Base-by-base conservation (phyloP, 352 stramenopile species). In the Pythium rishiriense region DNA sequence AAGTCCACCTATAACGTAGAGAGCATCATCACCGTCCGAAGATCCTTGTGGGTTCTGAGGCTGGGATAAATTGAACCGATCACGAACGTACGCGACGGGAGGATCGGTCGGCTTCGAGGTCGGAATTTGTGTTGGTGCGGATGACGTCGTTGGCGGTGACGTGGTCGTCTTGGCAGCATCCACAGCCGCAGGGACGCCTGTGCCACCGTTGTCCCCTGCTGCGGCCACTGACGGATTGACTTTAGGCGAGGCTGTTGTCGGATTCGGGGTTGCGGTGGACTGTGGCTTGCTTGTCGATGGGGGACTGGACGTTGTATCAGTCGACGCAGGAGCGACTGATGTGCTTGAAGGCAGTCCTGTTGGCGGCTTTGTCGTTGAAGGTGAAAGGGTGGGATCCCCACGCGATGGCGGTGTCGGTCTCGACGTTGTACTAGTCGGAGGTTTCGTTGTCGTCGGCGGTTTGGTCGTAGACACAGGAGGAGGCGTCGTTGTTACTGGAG, bases 1-100 rank as follows among this genome's bases (percentile, higher is more conserved):
- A 8, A 46, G 55, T 7, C 55, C 55, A 17, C 55, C 55, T 17
- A 62, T 43, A 31, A 62, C 35, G 12, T 41, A 19, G 3, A 15
- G 6, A 4, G 35, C 6, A 14, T 37, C 31, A 6, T 41, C 35
- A 17, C 35, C 12, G 6, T 14, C 9, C 5, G 35, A 41, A 9
- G 35, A 41, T 17, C 2, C 35, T 17, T 41, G 35, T 14, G 35
- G 41, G 6, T 47, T n/a, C 17, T n/a, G 17, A 4, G 11, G 10
- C 41, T 47, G 22, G 5, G 26, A 29, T 19, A 24, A 11, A n/a
- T 49, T 47, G 37, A 41, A 29, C 26, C 24, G 53, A 4, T 60
- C 39, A 19, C 53, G 53, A 37, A 60, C 39, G 7, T 50, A 60
- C 14, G 15, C 15, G 37, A 50, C 19, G 1, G 46, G 21, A 4